Conservation (phyloP, 371 early-diverging fungal genomes). For the Phascolomyces articulosus region DNA sequence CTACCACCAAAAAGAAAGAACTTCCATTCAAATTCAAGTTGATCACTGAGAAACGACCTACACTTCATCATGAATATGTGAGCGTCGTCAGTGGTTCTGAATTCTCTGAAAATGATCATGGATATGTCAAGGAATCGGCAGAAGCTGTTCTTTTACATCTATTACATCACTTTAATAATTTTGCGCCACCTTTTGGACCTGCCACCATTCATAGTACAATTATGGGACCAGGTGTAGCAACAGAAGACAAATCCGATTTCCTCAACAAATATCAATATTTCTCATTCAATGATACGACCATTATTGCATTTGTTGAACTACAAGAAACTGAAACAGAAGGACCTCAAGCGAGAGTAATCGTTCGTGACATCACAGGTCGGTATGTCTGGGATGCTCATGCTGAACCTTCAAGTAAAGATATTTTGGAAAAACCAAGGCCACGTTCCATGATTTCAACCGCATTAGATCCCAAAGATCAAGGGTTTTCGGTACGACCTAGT, state of each 20-base stretch:
- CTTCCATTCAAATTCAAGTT: conserved; percentile 47
- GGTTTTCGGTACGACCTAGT: background rate
- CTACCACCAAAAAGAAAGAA: conserved; percentile 35
- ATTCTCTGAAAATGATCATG: conserved; percentile 37
- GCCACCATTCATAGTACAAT: conserved; percentile 53
- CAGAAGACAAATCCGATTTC: conserved; percentile 38
- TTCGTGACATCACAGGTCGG: conserved; percentile 79
- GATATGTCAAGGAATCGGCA: conserved; percentile 57
- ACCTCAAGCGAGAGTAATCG: conserved; percentile 57
- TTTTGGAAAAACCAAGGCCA: background rate
- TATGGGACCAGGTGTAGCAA: conserved; percentile 46
- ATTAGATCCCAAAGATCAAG: background rate
- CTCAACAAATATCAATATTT: conserved; percentile 58
- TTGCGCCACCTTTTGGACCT: conserved; percentile 57
- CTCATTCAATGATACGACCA: conserved; percentile 60
- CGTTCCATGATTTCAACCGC: background rate
- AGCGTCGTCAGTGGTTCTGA: conserved; percentile 22
- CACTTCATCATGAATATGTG: conserved; percentile 27
- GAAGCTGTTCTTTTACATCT: conserved; percentile 56
- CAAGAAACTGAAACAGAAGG: conserved; percentile 35
- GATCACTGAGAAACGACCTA: conserved; percentile 40
- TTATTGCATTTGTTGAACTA: conserved; percentile 64
- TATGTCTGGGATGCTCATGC: conserved; percentile 80
- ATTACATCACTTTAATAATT: conserved; percentile 59
- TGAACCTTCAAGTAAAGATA: conserved; percentile 28